Conservation (phyloP, 331 rosid genomes). For the Pyracantha coccinea region DNA sequence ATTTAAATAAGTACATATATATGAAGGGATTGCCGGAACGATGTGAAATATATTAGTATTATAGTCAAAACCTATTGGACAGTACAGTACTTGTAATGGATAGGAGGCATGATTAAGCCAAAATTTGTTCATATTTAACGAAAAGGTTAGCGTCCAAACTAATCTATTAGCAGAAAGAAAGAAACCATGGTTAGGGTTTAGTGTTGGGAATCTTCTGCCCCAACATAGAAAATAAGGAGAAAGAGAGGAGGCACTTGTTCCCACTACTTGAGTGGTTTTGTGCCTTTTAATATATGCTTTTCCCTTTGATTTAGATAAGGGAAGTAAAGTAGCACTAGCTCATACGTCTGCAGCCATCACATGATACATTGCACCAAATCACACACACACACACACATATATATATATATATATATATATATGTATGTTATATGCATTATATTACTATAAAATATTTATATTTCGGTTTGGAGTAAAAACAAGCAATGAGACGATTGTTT, state of each 20-base stretch:
- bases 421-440: no score
- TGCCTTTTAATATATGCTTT: constrained; percentile 12
- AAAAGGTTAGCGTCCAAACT: constrained; percentile 22
- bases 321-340: constrained; percentile 10
- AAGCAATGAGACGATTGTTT: not conserved
- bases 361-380: not conserved
- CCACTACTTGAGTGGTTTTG: constrained; percentile 27
- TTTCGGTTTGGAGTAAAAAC: no score
- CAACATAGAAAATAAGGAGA: constrained; percentile 2
- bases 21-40: not conserved
- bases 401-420: no score
- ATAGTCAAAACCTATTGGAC: not conserved
- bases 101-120: constrained; percentile 18
- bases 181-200: constrained; percentile 3
- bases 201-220: constrained; percentile 31
- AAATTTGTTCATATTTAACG: not conserved
- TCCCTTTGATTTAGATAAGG: constrained; percentile 5
- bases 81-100: constrained; percentile 9
- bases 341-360: not conserved
- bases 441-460: no score
- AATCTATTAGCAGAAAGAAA: constrained; percentile 9
- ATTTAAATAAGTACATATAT: not conserved
- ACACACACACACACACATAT: not conserved
- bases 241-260: constrained; percentile 6
- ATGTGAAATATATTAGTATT: constrained; percentile 7